Conservation (phyloP, 495 filamentous ascomycete genomes). For the Talaromyces nanjingensis region DNA sequence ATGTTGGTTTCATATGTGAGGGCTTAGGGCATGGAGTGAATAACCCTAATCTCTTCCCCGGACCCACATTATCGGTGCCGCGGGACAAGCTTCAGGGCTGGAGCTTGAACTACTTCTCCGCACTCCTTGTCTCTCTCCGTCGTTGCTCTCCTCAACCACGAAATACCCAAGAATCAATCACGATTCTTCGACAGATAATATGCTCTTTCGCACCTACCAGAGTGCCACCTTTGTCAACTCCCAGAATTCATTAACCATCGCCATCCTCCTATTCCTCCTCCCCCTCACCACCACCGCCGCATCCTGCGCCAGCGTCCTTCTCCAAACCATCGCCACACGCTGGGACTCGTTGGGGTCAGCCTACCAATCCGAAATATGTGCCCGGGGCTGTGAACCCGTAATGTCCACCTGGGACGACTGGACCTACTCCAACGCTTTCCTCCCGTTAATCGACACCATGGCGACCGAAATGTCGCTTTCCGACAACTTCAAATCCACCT, state of each 20-base stretch:
- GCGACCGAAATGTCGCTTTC: constrained; percentile 16
- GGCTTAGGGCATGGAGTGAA: too few relatives aligned
- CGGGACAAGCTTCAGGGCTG: not conserved
- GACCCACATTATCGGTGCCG: not conserved
- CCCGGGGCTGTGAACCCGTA: constrained; percentile 33
- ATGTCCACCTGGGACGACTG: constrained; percentile 40
- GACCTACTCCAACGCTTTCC: constrained; percentile 37
- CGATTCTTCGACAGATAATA: not conserved
- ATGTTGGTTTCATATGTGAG: too few relatives aligned
- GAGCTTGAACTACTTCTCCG: not conserved
- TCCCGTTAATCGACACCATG: constrained; percentile 34
- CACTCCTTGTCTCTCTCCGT: not conserved
- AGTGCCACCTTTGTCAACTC: not conserved
- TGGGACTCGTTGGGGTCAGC: constrained; percentile 27
- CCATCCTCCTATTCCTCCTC: constrained; percentile 10
- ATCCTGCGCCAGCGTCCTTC: constrained; percentile 23
- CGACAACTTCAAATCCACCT: constrained; percentile 5
- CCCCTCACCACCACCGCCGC: constrained; percentile 19
- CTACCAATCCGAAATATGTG: constrained; percentile 38
- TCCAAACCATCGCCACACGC: constrained; percentile 31
- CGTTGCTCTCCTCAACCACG: not conserved
- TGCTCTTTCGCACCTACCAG: not conserved
- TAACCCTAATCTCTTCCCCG: not conserved
- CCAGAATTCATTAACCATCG: not conserved
- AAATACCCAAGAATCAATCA: not conserved